Evolutionary conservation across 495 filamentous ascomycete species (phyloP).

Genomic region (Neurospora discreta): DNA sequence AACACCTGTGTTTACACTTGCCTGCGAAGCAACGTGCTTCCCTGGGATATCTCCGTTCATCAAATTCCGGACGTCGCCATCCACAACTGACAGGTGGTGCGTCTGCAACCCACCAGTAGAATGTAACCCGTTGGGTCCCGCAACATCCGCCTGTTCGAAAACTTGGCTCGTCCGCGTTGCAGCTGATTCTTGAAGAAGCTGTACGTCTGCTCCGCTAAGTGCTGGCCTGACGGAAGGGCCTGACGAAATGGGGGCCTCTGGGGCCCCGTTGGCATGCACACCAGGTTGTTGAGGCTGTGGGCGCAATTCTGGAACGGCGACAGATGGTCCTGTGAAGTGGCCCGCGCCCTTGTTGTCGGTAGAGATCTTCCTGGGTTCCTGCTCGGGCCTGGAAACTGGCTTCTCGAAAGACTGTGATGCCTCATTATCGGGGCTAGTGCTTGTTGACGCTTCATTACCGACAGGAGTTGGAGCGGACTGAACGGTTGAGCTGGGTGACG

Average conservation of each 20-base stretch:
- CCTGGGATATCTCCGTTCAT: neutral
- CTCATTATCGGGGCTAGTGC: slow-evolving; percentile 46
- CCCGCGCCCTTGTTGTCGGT: neutral
- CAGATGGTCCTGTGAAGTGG: slow-evolving; percentile 1
- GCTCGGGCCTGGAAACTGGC: neutral
- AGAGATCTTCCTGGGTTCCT: neutral
- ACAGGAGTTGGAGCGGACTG: slow-evolving; percentile 29
- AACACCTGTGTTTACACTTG: neutral
- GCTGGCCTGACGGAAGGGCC: neutral
- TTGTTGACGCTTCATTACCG: slow-evolving; percentile 33
- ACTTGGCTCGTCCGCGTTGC: slow-evolving; percentile 10
- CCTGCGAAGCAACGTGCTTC: neutral
- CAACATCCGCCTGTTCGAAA: slow-evolving; percentile 2
- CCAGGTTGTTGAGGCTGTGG: neutral
- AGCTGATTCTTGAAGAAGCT: slow-evolving; percentile 31
- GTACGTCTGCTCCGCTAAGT: slow-evolving; percentile 25
- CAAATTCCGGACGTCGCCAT: neutral
- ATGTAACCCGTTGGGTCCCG: neutral
- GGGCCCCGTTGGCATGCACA: neutral
- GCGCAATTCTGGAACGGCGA: slow-evolving; percentile 3
- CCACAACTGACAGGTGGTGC: neutral
- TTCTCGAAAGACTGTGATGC: slow-evolving; percentile 27
- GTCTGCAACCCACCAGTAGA: neutral
- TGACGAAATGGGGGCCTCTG: neutral
- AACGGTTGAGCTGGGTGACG: slow-evolving; percentile 35